Percentiles rank a stretch among this genome's conserved stretches.
Evolutionary conservation across 2,329 filamentous ascomycete genomes (phyloP).

Genomic region (Paracoccidioides lutzii): DNA sequence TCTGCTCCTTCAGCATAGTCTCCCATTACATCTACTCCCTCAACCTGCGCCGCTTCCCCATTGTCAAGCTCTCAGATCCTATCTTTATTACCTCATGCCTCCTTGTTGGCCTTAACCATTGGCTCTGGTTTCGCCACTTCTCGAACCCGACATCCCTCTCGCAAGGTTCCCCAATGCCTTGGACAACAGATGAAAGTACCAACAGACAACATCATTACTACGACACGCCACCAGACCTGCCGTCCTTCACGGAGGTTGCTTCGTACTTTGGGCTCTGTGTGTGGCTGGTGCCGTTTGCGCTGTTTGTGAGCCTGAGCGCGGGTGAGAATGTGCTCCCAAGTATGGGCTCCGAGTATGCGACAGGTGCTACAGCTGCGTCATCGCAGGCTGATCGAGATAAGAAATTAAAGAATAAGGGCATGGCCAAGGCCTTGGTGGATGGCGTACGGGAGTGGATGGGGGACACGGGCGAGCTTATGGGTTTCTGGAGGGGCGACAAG

Average conservation of each 20-base stretch:
- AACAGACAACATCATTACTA: constrained; percentile 29
- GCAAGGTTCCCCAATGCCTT: constrained; percentile 26
- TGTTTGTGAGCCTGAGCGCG: constrained; percentile 88
- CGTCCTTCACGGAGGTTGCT: constrained; percentile 85
- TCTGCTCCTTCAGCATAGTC: constrained; percentile 61
- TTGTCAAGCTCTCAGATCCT: constrained; percentile 78
- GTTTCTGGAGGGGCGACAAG: constrained; percentile 47
- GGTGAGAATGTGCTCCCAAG: constrained; percentile 90
- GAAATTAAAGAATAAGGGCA: constrained; percentile 41
- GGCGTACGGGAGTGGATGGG: constrained; percentile 47
- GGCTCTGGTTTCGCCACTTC: constrained; percentile 92
- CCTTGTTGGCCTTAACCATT: constrained; percentile 81
- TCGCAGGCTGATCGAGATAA: constrained; percentile 16
- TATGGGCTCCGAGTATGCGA: constrained; percentile 67
- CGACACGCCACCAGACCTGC: constrained; percentile 37
- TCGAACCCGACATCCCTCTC: constrained; percentile 44
- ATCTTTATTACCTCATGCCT: constrained; percentile 74
- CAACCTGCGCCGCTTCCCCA: constrained; percentile 63
- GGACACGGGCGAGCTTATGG: constrained; percentile 51
- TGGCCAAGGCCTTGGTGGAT: constrained; percentile 52
- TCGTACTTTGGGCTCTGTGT: constrained; percentile 94
- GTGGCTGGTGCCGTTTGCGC: constrained; percentile 87
- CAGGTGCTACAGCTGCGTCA: constrained; percentile 29
- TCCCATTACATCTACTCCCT: constrained; percentile 79
- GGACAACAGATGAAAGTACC: constrained; percentile 20